Conservation (phyloP, 495 filamentous ascomycete genomes). For the Ascobolus immersus region DNA sequence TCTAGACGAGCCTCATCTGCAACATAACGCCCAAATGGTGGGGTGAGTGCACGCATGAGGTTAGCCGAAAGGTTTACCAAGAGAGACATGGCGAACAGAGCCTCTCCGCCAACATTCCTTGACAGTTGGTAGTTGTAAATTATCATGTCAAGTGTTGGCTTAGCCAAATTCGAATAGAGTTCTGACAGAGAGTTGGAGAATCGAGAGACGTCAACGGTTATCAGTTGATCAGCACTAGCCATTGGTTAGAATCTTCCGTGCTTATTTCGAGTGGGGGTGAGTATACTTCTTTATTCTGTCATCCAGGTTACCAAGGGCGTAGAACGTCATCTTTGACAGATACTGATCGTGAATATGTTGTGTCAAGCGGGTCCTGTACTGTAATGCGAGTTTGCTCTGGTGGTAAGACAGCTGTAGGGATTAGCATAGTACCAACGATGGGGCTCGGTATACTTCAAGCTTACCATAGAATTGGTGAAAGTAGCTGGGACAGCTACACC, state of each 20-base stretch:
- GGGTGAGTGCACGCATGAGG: slow-evolving; percentile 81
- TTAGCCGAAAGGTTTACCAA: slow-evolving; percentile 79
- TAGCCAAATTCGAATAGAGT: slow-evolving; percentile 90
- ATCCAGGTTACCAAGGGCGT: slow-evolving; percentile 79
- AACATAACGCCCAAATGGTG: slow-evolving; percentile 95
- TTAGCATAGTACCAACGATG: slow-evolving; percentile 2
- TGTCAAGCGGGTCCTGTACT: slow-evolving; percentile 78
- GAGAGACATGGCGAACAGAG: slow-evolving; percentile 76
- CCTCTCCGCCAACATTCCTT: slow-evolving; percentile 79
- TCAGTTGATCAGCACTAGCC: slow-evolving; percentile 56
- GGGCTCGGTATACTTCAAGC: slow-evolving; percentile 8
- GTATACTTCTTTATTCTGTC: slow-evolving; percentile 84
- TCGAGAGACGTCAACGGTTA: slow-evolving; percentile 82
- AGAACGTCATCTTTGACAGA: slow-evolving; percentile 88
- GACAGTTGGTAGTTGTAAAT: slow-evolving; percentile 91
- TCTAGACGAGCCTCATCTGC: slow-evolving; percentile 86
- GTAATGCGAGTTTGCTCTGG: slow-evolving; percentile 75
- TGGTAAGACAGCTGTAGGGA: slow-evolving; percentile 66
- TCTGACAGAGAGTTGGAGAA: slow-evolving; percentile 91
- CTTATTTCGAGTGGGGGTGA: too few relatives aligned
- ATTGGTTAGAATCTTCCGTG: too few relatives aligned
- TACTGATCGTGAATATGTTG: slow-evolving; percentile 83
- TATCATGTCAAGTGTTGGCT: slow-evolving; percentile 77
- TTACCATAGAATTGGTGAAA: slow-evolving; percentile 95
- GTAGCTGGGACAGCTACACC: slow-evolving; percentile 87